These are phyloP conservation scores for Dipodascus geniculatus DNA, from an alignment of 805 yeast genomes.

Conservation along the genomic window DNA sequence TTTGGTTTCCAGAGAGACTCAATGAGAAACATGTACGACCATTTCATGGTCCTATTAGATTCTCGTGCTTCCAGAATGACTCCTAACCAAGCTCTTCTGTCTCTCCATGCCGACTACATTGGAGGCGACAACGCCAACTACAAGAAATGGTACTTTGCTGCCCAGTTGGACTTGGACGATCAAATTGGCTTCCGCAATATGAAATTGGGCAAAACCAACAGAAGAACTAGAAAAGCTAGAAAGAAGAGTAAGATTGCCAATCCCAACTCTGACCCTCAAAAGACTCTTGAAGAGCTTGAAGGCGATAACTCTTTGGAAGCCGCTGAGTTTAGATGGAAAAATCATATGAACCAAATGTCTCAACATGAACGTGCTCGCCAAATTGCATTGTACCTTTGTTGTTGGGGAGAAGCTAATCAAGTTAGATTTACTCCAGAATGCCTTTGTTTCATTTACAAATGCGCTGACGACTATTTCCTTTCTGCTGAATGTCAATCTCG, in stretches of 20 bases:
- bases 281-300: constrained; percentile 53
- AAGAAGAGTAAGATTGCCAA: constrained; percentile 33
- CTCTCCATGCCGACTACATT: constrained; percentile 81
- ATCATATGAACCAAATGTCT: constrained; percentile 42
- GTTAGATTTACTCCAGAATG: constrained; percentile 88
- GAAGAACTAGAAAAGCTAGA: constrained; percentile 37
- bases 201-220: constrained; percentile 39
- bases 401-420: constrained; percentile 75
- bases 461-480: constrained; percentile 79
- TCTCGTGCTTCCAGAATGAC: constrained; percentile 76
- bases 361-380: constrained; percentile 52
- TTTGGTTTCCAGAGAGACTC: constrained; percentile 84
- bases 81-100: constrained; percentile 56
- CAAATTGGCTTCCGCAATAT: constrained; percentile 46
- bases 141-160: constrained; percentile 86
- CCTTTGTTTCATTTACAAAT: constrained; percentile 88
- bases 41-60: constrained; percentile 67
- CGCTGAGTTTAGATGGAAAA: constrained; percentile 75
- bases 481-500: constrained; percentile 86
- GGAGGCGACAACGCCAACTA: constrained; percentile 86
- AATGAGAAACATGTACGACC: constrained; percentile 69
- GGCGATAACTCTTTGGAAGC: constrained; percentile 58
- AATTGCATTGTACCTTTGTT: constrained; percentile 46
- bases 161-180: constrained; percentile 67
- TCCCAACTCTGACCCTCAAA: constrained; percentile 42